Evolutionary conservation across 1,284 basidiomycete genomes (phyloP).

Genomic region (Chalciporus piperatoides): DNA sequence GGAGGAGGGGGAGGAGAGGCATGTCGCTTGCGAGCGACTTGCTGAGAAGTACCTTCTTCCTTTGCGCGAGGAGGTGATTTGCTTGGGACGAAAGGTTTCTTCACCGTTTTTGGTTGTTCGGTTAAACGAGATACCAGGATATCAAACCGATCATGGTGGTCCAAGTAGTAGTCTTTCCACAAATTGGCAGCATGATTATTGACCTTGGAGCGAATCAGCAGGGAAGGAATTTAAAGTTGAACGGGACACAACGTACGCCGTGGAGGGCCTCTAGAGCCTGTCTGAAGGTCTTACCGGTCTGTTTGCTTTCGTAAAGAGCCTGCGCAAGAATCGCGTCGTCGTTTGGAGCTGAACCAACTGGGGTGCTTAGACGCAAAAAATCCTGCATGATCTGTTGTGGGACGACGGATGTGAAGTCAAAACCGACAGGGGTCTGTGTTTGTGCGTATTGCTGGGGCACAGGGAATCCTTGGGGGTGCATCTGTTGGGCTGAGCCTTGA

Average conservation of each 20-base stretch:
- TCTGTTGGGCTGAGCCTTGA: constrained; percentile 17
- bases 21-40: constrained; percentile 30
- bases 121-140: constrained; percentile 38
- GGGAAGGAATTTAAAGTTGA: neutral
- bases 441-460: constrained; percentile 23
- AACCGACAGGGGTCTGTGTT: constrained; percentile 7
- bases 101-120: constrained; percentile 39
- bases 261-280: constrained; percentile 43
- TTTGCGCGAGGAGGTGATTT: constrained; percentile 20
- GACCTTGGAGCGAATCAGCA: constrained; percentile 33
- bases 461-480: constrained; percentile 20
- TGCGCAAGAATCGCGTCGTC: constrained; percentile 56
- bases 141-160: constrained; percentile 57
- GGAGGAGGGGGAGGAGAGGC: constrained; percentile 13
- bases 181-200: constrained; percentile 45
- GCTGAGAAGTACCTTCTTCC: constrained; percentile 16
- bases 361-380: constrained; percentile 46
- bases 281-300: constrained; percentile 37
- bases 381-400: constrained; percentile 52
- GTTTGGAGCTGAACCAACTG: constrained; percentile 45
- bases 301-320: constrained; percentile 36
- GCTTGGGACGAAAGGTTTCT: constrained; percentile 43
- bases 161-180: constrained; percentile 74
- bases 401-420: constrained; percentile 36
- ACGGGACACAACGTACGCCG: constrained; percentile 32